Conservation (phyloP, 2,329 filamentous ascomycete species). For the Colletotrichum phormii region DNA sequence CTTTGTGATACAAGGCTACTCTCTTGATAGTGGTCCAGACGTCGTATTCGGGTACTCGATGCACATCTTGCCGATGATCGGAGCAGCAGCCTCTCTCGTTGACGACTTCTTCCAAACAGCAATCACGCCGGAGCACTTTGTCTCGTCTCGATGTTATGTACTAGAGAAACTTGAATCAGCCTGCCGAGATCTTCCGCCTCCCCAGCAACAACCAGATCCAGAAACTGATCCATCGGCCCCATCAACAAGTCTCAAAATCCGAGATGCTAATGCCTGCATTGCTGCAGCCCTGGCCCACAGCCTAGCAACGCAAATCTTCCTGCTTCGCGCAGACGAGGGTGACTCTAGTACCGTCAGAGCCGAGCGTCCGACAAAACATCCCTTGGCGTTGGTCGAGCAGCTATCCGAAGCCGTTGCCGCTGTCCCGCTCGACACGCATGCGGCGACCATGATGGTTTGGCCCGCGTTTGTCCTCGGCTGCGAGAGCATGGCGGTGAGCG, state of each 20-base stretch:
- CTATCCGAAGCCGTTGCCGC: not conserved
- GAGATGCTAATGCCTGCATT: conserved; percentile 22
- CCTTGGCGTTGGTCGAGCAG: not conserved
- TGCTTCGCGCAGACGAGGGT: conserved; percentile 13
- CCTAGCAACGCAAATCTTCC: conserved; percentile 27
- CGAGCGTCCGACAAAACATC: not conserved
- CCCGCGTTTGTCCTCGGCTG: conserved; percentile 28
- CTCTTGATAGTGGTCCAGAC: conserved; percentile 2
- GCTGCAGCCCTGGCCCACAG: conserved; percentile 10
- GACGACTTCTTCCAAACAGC: conserved; percentile 6
- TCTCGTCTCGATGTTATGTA: not conserved
- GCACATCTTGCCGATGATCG: conserved; percentile 15
- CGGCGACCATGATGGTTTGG: conserved; percentile 33
- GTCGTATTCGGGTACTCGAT: conserved; percentile 24
- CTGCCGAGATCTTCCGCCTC: conserved; percentile 2
- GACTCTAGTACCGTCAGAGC: not conserved
- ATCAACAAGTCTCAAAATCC: not conserved
- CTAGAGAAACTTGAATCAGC: not conserved
- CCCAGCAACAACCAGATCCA: not conserved
- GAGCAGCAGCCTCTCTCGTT: conserved; percentile 11
- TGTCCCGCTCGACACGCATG: conserved; percentile 11
- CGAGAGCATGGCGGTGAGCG: conserved; percentile 3
- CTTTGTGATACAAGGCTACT: too few species aligned
- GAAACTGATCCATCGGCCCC: not conserved
- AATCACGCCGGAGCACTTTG: conserved; percentile 3